Evolutionary conservation across 495 filamentous ascomycete species (phyloP), one percentile per base, ranked within the genome.

Genomic region (Neurospora sp.): DNA sequence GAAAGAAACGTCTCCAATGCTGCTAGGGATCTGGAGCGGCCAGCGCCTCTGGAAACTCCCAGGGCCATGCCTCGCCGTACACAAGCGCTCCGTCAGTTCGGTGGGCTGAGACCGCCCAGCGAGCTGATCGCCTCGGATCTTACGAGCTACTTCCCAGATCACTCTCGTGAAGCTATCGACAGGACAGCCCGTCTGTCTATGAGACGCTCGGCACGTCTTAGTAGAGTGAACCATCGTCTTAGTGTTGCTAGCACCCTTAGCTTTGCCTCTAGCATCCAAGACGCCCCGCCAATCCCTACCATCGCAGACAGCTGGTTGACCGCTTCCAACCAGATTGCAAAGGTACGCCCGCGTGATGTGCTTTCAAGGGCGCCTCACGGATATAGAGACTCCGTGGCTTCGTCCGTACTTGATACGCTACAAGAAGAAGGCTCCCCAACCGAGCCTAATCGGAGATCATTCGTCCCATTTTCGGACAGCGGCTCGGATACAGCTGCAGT

Each of bases 51-150:
- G 74, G 82, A 82, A 72, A 75, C 79, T 38, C 77, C 77, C 83
- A 89, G 78, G 78, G 85, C 74, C 75, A 83, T 59, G 79, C 88
- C 76, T 80, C 89, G 78, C 87, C 91, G 83, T 80, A 94, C 78
- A 86, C 90, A 76, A 84, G 85, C 79, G 11, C 78, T 89, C 23
- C 83, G 86, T 70, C 86, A 85, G 72, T 97, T 98, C 86, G 93
- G 96, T 78, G 96, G 96, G 70, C 89, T 94, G 72, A 86, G 96
- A 77, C 96, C 96, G 20, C 96, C 96, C 4, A 97, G 94, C 81
- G 96, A 98, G 83, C 87, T 99, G 84, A 98, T 99, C 78, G 96
- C 94, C 69, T 94, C 94, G 38, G 96, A 99, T 79, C 86, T 98
- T 48, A 92, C 92, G 14, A 94, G 94, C 8, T 99, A 98, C 84